Percentiles rank a stretch among this genome's conserved stretches.
Evolutionary conservation across 331 rosid species (phyloP).

Genomic region (Malus hybrid): DNA sequence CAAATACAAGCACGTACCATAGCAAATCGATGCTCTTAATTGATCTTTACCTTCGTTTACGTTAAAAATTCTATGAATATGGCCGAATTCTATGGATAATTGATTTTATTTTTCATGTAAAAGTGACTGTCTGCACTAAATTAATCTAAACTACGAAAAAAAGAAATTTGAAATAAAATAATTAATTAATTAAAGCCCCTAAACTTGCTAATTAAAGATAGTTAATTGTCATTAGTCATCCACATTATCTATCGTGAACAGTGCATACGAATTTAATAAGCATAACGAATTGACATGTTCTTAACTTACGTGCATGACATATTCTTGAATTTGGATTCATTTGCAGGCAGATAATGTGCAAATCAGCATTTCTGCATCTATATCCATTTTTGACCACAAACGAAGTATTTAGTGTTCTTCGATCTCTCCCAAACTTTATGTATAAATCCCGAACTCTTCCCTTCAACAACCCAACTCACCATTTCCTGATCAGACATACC

Average conservation of each 20-base stretch:
- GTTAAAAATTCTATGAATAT: too few species aligned
- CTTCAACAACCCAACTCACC: not conserved
- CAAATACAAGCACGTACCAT: not conserved
- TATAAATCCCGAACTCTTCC: conserved; percentile 1
- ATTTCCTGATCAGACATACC: not conserved
- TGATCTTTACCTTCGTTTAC: not conserved
- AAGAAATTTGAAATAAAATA: too few species aligned
- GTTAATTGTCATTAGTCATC: not conserved
- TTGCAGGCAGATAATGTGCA: not conserved
- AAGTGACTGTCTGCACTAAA: too few species aligned
- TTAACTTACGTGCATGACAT: conserved; percentile 26
- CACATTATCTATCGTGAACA: not conserved
- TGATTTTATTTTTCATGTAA: too few species aligned
- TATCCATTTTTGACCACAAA: conserved; percentile 18
- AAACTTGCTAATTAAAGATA: not conserved
- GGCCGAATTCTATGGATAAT: not conserved
- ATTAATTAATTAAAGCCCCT: not conserved
- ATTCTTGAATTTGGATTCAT: conserved; percentile 40
- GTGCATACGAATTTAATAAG: not conserved
- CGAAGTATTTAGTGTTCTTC: not conserved
- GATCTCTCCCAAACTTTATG: conserved; percentile 9
- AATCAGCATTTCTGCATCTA: conserved; percentile 12
- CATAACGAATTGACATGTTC: conserved; percentile 17
- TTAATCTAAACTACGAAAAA: too few species aligned
- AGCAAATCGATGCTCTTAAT: not conserved